Percentiles rank a stretch among this genome's conserved stretches.
Conservation (phyloP, 2,329 filamentous ascomycete genomes). For the Xylariaceae sp. region DNA sequence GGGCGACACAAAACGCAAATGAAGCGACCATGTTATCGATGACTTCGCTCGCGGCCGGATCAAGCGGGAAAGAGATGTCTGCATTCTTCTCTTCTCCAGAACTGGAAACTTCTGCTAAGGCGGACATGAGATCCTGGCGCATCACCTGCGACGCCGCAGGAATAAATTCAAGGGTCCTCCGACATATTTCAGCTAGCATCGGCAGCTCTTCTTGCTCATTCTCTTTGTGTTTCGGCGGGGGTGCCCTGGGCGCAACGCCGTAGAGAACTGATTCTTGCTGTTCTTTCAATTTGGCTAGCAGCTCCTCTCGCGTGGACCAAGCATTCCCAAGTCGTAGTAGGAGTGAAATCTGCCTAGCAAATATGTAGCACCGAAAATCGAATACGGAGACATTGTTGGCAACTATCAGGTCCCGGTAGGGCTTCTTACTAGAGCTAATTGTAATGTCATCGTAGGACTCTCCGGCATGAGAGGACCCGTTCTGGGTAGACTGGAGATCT, state of each 20-base stretch:
- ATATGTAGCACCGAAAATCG: constrained; percentile 92
- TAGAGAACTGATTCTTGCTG: constrained; percentile 57
- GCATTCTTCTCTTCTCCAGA: constrained; percentile 34
- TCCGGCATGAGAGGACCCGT: constrained; percentile 21
- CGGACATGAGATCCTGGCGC: constrained; percentile 69
- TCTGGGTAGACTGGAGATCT: constrained; percentile 45
- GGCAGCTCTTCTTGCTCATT: constrained; percentile 67
- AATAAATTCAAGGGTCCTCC: constrained; percentile 78
- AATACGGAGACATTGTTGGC: constrained; percentile 94
- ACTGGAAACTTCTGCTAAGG: constrained; percentile 44
- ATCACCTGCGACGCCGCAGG: constrained; percentile 75
- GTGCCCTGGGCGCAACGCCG: constrained; percentile 51
- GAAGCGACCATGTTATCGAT: constrained; percentile 73
- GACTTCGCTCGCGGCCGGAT: constrained; percentile 44
- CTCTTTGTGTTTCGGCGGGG: constrained; percentile 47
- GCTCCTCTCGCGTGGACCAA: constrained; percentile 57
- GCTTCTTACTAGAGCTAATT: constrained; percentile 64
- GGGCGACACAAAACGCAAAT: constrained; percentile 71
- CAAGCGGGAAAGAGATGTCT: constrained; percentile 22
- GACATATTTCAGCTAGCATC: constrained; percentile 82
- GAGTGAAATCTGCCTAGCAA: constrained; percentile 79
- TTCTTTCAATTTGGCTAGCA: constrained; percentile 58
- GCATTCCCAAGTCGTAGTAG: constrained; percentile 79
- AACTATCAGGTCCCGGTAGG: constrained; percentile 87
- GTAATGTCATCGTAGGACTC: constrained; percentile 54